Percentiles rank a stretch among this genome's conserved stretches.
Conservation (phyloP, 495 filamentous ascomycete genomes). For the Neurospora sp. region DNA sequence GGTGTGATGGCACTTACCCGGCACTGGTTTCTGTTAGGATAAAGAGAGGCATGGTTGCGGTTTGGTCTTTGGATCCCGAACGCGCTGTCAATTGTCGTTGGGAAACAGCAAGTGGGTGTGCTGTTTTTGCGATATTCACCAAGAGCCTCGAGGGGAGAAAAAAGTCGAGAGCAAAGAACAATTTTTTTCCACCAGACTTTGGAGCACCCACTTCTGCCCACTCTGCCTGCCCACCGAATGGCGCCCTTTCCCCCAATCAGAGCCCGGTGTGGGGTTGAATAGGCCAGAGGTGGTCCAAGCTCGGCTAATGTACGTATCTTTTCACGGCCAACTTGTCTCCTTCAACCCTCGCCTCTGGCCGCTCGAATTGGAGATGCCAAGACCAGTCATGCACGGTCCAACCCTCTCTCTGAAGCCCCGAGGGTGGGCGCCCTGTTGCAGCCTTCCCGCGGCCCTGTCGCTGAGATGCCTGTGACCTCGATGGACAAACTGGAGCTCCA, state of each 20-base stretch:
- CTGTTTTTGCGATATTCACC: slow-evolving; percentile 16
- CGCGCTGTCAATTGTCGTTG: slow-evolving; percentile 20
- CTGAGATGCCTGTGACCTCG: not conserved
- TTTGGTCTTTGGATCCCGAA: slow-evolving; percentile 6
- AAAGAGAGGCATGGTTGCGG: slow-evolving; percentile 57
- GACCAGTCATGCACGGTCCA: not conserved
- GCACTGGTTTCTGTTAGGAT: slow-evolving; percentile 88
- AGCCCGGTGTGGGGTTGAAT: not conserved
- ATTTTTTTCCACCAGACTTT: slow-evolving; percentile 23
- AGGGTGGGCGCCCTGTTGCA: not conserved
- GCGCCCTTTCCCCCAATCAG: not conserved
- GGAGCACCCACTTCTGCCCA: slow-evolving; percentile 9
- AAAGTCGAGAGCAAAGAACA: slow-evolving; percentile 21
- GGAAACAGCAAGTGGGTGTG: slow-evolving; percentile 20
- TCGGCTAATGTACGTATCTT: not conserved
- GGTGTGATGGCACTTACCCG: slow-evolving; percentile 40
- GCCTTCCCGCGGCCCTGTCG: not conserved
- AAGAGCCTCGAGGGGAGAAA: slow-evolving; percentile 17
- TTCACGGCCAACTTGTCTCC: not conserved
- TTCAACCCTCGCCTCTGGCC: not conserved
- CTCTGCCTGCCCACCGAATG: not conserved
- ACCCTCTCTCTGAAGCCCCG: not conserved
- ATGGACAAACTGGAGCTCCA: not conserved
- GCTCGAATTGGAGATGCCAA: not conserved
- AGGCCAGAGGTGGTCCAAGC: not conserved